phyloP scores from a whole-genome alignment of 2,329 filamentous ascomycete genomes.

The Alternaria angustiovoidea region DNA sequence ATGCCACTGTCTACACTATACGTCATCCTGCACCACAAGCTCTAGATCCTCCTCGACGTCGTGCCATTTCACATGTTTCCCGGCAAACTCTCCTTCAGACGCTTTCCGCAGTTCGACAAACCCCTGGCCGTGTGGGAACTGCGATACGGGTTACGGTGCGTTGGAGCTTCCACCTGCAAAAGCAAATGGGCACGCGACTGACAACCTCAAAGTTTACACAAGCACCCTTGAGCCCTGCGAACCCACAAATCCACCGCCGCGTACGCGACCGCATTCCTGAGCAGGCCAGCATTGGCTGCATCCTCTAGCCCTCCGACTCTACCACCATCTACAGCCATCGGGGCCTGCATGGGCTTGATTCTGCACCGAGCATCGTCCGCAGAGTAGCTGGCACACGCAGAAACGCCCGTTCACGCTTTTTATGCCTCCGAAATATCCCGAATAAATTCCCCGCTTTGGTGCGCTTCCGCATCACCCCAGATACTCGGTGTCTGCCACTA shows the following conservation, averaged over 20 bases:
- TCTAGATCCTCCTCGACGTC: slow-evolving; percentile 23
- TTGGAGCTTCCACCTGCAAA: neutral
- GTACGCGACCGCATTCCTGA: slow-evolving; percentile 1
- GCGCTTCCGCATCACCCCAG: slow-evolving; percentile 33
- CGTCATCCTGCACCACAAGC: slow-evolving; percentile 37
- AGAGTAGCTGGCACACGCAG: neutral
- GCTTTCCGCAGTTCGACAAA: slow-evolving; percentile 39
- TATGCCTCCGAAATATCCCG: slow-evolving; percentile 30
- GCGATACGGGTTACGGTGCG: slow-evolving; percentile 28
- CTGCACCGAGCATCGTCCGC: slow-evolving; percentile 7
- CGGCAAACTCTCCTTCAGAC: slow-evolving; percentile 30
- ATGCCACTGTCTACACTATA: slow-evolving; percentile 25
- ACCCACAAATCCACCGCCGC: slow-evolving; percentile 10
- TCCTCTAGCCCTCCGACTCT: neutral
- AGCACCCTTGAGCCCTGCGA: slow-evolving; percentile 16
- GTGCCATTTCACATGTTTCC: slow-evolving; percentile 40
- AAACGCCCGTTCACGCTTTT: slow-evolving; percentile 17
- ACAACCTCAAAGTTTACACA: slow-evolving; percentile 22
- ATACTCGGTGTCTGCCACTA: slow-evolving; percentile 26
- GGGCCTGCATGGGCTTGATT: slow-evolving; percentile 11
- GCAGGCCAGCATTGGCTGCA: neutral
- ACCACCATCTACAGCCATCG: neutral
- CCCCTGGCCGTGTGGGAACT: slow-evolving; percentile 36
- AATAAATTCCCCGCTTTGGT: slow-evolving; percentile 36
- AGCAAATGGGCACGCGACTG: slow-evolving; percentile 20